Evolutionary conservation across 768 basidiomycete genomes (phyloP).

Genomic region (Termitomyces eurrhizus): DNA sequence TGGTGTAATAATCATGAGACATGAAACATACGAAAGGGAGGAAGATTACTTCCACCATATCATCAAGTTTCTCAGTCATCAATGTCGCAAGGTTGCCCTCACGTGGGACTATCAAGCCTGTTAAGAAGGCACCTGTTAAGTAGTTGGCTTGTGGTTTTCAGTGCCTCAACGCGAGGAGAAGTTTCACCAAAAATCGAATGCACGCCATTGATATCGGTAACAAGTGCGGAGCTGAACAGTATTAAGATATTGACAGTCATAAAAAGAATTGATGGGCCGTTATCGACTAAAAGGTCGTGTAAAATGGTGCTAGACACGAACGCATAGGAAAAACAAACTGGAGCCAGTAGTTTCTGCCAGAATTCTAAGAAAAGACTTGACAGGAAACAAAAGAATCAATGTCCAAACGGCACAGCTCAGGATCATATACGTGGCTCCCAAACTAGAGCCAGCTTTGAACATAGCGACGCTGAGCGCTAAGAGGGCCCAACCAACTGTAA

Average conservation of each 20-base stretch:
- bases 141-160: not conserved
- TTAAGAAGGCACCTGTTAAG: constrained; percentile 68
- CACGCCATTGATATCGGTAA: constrained; percentile 90
- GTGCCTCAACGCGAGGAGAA: not conserved
- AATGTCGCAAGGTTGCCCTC: constrained; percentile 83
- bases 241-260: constrained; percentile 82
- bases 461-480: constrained; percentile 89
- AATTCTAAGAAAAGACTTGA: constrained; percentile 59
- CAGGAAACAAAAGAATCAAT: constrained; percentile 67
- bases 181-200: constrained; percentile 81
- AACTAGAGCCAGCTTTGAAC: constrained; percentile 81
- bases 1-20: not conserved
- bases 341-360: constrained; percentile 76
- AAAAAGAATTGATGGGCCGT: constrained; percentile 81
- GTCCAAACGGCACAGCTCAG: constrained; percentile 78
- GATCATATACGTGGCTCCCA: constrained; percentile 82
- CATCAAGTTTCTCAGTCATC: constrained; percentile 90
- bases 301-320: not conserved
- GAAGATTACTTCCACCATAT: constrained; percentile 88
- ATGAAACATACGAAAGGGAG: constrained; percentile 60
- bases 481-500: constrained; percentile 75
- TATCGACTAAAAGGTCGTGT: constrained; percentile 40
- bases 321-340: constrained; percentile 24
- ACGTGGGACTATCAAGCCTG: constrained; percentile 78
- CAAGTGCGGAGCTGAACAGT: constrained; percentile 83